Percentiles rank a stretch among this genome's conserved stretches.
phyloP scores from a whole-genome alignment of 495 filamentous ascomycete species.

The Talaromyces proteolyticus region DNA sequence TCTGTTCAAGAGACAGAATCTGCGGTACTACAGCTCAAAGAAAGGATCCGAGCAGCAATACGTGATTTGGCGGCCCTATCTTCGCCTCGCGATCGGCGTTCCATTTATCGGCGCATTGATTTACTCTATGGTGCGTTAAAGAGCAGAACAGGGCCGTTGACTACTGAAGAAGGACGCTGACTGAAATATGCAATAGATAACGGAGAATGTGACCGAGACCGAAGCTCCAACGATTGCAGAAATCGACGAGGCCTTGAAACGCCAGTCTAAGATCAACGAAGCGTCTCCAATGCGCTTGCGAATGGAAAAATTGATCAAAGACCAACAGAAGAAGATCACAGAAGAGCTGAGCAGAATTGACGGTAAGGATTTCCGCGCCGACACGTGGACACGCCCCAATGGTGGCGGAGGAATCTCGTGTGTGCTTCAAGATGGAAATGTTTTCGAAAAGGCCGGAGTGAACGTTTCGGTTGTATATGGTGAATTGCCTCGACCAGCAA shows the following conservation, averaged over 20 bases:
- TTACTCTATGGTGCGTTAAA: conserved; percentile 57
- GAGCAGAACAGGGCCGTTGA: not conserved
- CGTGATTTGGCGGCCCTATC: conserved; percentile 45
- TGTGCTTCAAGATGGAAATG: conserved; percentile 90
- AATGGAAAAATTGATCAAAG: conserved; percentile 93
- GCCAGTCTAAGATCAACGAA: conserved; percentile 37
- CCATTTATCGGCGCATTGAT: conserved; percentile 57
- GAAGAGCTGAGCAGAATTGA: conserved; percentile 74
- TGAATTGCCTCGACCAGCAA: conserved; percentile 78
- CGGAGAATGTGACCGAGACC: conserved; percentile 44
- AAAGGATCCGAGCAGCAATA: conserved; percentile 15
- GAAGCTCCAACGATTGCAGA: conserved; percentile 54
- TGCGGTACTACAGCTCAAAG: not conserved
- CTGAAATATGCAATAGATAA: conserved; percentile 28
- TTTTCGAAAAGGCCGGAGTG: conserved; percentile 98
- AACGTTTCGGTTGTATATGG: conserved; percentile 95
- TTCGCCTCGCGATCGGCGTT: conserved; percentile 53
- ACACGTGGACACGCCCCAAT: conserved; percentile 83
- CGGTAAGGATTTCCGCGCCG: conserved; percentile 69
- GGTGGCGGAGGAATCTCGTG: conserved; percentile 86
- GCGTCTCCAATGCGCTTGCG: conserved; percentile 92
- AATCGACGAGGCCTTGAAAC: conserved; percentile 38
- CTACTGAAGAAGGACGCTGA: conserved; percentile 1
- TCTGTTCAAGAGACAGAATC: not conserved
- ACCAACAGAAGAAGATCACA: conserved; percentile 84